Percentiles rank a stretch among this genome's conserved stretches.
Evolutionary conservation across 192 early-diverging fungal genomes (phyloP).

Genomic region (Piromyces sp.): DNA sequence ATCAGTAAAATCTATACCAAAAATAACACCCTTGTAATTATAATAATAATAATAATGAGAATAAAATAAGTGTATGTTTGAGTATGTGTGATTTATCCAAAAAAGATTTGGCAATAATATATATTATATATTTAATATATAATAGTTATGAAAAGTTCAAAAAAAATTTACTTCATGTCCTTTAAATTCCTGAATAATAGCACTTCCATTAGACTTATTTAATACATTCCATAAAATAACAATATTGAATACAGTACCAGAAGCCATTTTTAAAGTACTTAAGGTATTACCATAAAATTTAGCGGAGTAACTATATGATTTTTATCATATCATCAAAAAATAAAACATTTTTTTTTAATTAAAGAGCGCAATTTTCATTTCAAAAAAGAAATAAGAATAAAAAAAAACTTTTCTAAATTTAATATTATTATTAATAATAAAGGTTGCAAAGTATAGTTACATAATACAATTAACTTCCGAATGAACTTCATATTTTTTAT

Average conservation of each 20-base stretch:
- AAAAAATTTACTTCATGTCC: conserved; percentile 19
- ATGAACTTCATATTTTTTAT: conserved; percentile 16
- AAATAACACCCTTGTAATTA: conserved; percentile 46
- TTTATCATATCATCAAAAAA: too few relatives aligned
- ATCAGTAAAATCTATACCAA: conserved; percentile 47
- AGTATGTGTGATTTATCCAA: too few relatives aligned
- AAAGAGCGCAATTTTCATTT: too few relatives aligned
- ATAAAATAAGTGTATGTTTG: too few relatives aligned
- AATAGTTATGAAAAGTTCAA: too few relatives aligned
- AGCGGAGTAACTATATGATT: conserved; percentile 33
- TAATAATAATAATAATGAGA: too few relatives aligned
- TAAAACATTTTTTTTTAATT: too few relatives aligned
- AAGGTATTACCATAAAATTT: conserved; percentile 40
- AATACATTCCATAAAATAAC: conserved; percentile 49
- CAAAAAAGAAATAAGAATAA: not conserved
- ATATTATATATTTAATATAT: too few relatives aligned
- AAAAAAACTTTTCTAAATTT: not conserved
- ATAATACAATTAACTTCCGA: conserved; percentile 53
- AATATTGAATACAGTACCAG: conserved; percentile 74
- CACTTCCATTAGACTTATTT: conserved; percentile 11
- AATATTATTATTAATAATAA: too few relatives aligned
- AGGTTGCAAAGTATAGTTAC: too few relatives aligned
- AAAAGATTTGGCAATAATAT: too few relatives aligned
- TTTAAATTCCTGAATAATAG: conserved; percentile 20
- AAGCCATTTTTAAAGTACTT: conserved; percentile 31